Conservation (phyloP, 768 basidiomycete species). For the Mycena venus region DNA sequence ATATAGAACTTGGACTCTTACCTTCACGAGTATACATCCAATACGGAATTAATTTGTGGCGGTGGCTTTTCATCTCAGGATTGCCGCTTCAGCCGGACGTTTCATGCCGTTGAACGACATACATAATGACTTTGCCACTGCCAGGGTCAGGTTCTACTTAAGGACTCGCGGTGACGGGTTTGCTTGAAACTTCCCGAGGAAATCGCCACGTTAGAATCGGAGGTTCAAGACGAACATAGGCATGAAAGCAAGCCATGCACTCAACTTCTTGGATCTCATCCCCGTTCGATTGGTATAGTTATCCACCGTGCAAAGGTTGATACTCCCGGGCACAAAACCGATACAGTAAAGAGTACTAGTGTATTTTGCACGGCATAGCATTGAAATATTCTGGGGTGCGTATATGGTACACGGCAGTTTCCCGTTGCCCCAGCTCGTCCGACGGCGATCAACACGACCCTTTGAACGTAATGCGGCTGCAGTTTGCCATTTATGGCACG, state of each 20-base stretch:
- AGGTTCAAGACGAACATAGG: neutral
- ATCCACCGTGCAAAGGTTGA: neutral
- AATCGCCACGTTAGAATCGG: neutral
- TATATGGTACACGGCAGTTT: neutral
- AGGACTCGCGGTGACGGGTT: neutral
- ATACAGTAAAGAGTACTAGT: neutral
- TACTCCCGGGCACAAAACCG: neutral
- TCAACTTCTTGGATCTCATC: neutral
- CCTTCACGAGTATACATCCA: neutral
- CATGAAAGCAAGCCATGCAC: neutral
- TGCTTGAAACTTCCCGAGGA: neutral
- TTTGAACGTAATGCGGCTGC: neutral
- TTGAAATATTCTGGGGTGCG: neutral
- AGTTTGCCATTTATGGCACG: neutral
- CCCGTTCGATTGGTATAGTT: neutral
- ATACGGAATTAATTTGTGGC: neutral
- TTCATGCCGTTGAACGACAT: neutral
- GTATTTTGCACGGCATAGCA: neutral
- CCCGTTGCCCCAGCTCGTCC: neutral
- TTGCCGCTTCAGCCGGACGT: neutral
- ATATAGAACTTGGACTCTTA: neutral
- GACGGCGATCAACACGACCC: neutral
- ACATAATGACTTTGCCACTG: neutral
- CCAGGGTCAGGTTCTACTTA: neutral
- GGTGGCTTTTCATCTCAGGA: neutral